A percentile compares a stretch with the other conserved stretches of the same genome.
phyloP scores from a whole-genome alignment of 805 yeast species.

The Saccharomycopsis malanga region DNA sequence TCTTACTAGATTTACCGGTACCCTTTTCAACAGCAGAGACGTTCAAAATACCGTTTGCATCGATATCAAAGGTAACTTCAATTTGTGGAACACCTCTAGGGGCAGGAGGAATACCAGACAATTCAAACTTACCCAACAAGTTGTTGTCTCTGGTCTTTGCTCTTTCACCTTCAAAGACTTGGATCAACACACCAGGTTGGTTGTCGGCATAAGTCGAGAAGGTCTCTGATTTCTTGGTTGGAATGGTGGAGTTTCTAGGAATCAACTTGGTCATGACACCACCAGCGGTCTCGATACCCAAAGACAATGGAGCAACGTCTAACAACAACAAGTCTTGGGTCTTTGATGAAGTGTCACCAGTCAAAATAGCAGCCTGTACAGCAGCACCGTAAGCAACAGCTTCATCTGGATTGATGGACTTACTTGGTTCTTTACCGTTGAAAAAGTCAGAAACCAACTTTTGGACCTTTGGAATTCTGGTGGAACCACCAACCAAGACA shows the following conservation, averaged over 20 bases:
- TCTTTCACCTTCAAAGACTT: constrained; percentile 98
- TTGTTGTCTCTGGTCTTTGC: constrained; percentile 93
- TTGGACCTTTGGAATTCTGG: constrained; percentile 96
- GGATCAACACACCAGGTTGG: constrained; percentile 97
- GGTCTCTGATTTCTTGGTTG: constrained; percentile 94
- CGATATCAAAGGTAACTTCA: constrained; percentile 95
- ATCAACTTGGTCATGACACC: constrained; percentile 98
- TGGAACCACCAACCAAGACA: constrained; percentile 95
- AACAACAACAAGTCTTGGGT: constrained; percentile 89
- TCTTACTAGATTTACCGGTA: constrained; percentile 95
- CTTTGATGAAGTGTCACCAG: constrained; percentile 94
- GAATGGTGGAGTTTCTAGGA: constrained; percentile 94
- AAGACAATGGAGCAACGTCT: constrained; percentile 94
- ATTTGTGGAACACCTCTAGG: constrained; percentile 99
- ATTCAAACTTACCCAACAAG: constrained; percentile 94
- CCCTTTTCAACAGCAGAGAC: constrained; percentile 97
- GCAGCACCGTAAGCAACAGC: constrained; percentile 99
- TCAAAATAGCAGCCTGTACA: constrained; percentile 92
- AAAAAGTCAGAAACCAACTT: constrained; percentile 92
- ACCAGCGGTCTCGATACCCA: constrained; percentile 98
- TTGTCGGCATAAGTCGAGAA: constrained; percentile 96
- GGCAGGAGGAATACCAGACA: constrained; percentile 95
- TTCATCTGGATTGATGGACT: constrained; percentile 95
- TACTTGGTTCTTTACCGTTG: constrained; percentile 96
- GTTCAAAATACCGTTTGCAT: constrained; percentile 96